Evolutionary conservation across 2,329 filamentous ascomycete species (phyloP), one percentile per base, ranked within the genome.

Genomic region (Fusarium chlamydosporum): DNA sequence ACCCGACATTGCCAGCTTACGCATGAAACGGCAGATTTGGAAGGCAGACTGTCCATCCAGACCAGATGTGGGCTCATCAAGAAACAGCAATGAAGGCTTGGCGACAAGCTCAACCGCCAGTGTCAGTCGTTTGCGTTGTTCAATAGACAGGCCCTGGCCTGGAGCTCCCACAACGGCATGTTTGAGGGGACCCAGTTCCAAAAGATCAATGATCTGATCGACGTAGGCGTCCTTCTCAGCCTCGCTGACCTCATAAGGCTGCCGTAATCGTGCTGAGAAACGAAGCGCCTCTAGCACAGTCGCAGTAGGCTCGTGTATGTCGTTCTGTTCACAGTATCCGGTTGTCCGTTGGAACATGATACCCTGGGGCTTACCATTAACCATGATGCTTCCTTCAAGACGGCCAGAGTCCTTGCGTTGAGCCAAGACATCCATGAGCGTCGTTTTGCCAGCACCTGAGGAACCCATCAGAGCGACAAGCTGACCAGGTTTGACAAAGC

Each of bases 321-420:
- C 93, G 74, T 95, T 92, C 77, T 96, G 93, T 76, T 96, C 92
- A n/a, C 93, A 93, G 71, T 96, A 96, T 41, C 93, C 93, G 0
- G 92, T 95, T 79, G 93, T 94, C 55, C 93, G 89, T 77, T 95
- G 92, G 84, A 96, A 96, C 0, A 90, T 92, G 8, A 84, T 83
- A 69, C 94, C 92, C 37, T 91, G 87, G 26, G 86, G 87, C 34
- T 83, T 84, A 8, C 85, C 85, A 58, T 86, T 82, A 8, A 88
- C 84, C 7, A 86, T 77, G 88, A 96, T 94, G 64, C 94, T 90
- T 50, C 93, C 93, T 2, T 86, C 87, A 31, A 96, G 91, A n/a
- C 95, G 90, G 77, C 93, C 93, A 88, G 94, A 93, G 0, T 91
- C 93, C 9, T 91, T 90, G 75, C 93, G 89, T 57, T 89, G 91